Conservation (phyloP, 257 asterid species). For the Schizonepeta tenuifolia region DNA sequence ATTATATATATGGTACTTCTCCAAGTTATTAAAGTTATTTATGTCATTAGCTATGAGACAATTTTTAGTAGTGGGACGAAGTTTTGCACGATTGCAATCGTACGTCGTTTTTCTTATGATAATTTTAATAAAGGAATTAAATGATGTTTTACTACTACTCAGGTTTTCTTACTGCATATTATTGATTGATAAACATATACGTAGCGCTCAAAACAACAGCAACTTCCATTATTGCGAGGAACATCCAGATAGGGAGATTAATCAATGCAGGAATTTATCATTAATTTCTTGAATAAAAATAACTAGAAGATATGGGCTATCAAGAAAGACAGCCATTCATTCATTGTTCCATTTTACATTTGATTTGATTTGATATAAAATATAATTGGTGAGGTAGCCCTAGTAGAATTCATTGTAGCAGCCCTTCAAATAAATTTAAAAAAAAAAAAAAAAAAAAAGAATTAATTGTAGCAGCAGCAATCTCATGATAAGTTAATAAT, state of each 20-base stretch:
- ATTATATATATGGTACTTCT: no score
- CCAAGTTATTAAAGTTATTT: no score
- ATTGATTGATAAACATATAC: background rate
- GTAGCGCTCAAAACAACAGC: background rate
- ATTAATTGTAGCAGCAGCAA: constrained; percentile 28
- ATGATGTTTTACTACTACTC: no score
- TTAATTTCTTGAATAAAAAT: background rate
- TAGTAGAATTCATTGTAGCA: constrained; percentile 23
- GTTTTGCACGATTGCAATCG: no score
- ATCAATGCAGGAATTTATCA: constrained; percentile 8
- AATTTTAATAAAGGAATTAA: no score
- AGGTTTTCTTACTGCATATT: no score
- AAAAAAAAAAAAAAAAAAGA: background rate
- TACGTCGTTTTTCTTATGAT: no score
- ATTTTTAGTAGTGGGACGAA: no score
- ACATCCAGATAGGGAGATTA: constrained; percentile 22
- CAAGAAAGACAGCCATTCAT: constrained; percentile 23
- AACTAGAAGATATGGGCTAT: background rate
- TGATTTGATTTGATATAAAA: constrained; percentile 7
- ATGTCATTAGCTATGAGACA: no score
- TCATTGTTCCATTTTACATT: background rate
- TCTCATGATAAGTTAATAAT: constrained; percentile 5
- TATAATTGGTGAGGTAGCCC: constrained; percentile 24
- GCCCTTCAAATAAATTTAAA: no score
- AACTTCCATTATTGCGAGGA: constrained; percentile 20